phyloP scores from a whole-genome alignment of 1,284 basidiomycete genomes.

The Leccinum huronense region DNA sequence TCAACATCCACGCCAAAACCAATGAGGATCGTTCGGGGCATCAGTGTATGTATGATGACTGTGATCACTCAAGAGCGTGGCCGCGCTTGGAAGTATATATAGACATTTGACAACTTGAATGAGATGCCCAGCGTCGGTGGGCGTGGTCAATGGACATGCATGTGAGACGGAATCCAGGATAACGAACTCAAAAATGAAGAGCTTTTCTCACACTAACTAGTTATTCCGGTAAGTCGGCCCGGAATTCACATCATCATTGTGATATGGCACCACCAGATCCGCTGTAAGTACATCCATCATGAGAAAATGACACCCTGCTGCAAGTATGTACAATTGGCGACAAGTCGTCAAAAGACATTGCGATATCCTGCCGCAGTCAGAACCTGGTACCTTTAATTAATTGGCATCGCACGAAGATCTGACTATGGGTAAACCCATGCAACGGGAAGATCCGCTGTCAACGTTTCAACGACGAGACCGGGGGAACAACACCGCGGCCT shows the following conservation, averaged over 20 bases:
- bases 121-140: not conserved
- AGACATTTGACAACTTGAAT: conserved; percentile 3
- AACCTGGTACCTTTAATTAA: not conserved
- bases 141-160: not conserved
- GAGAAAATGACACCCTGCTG: not conserved
- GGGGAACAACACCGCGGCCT: not conserved
- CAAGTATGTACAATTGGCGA: conserved; percentile 1
- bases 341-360: not conserved
- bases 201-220: not conserved
- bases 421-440: not conserved
- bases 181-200: not conserved
- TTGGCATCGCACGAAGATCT: not conserved
- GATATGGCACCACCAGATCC: not conserved
- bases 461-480: not conserved
- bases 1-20: conserved; percentile 64
- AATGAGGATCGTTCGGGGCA: conserved; percentile 49
- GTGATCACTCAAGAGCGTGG: not conserved
- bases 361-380: not conserved
- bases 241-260: not conserved
- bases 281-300: not conserved
- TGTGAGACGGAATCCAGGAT: conserved; percentile 1
- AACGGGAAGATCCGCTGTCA: not conserved
- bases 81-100: conserved; percentile 3
- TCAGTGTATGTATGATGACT: conserved; percentile 18
- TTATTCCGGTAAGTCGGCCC: not conserved